These are phyloP conservation scores for Boletus semigastroideus DNA, from an alignment of 1,284 basidiomycete species.

Conservation along the genomic window DNA sequence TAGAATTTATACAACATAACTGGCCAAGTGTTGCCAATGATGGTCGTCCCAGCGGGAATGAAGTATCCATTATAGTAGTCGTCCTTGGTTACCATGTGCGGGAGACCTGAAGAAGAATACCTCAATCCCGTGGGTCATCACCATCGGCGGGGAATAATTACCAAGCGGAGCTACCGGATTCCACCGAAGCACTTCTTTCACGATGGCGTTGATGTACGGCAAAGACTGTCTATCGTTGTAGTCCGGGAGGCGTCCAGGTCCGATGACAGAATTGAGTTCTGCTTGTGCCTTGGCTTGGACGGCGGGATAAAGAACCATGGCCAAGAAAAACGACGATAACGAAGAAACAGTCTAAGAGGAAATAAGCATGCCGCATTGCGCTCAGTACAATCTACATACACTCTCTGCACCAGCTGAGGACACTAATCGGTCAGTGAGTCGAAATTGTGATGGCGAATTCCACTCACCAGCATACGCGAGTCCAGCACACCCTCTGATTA, in stretches of 20 bases:
- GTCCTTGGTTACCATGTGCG: constrained; percentile 44
- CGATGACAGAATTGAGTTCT: constrained; percentile 45
- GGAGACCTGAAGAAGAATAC: constrained; percentile 35
- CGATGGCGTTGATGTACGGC: constrained; percentile 46
- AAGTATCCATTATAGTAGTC: constrained; percentile 40
- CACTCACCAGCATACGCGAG: constrained; percentile 33
- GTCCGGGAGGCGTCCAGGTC: constrained; percentile 43
- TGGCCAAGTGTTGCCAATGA: constrained; percentile 43
- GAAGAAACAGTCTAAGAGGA: constrained; percentile 42
- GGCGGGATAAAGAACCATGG: constrained; percentile 47
- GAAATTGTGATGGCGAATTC: neutral
- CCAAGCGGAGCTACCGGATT: constrained; percentile 51
- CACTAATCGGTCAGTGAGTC: constrained; percentile 15
- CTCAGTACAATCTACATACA: constrained; percentile 14
- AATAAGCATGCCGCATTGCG: constrained; percentile 9
- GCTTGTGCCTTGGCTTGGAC: constrained; percentile 46
- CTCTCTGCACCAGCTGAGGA: constrained; percentile 32
- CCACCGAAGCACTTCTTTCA: constrained; percentile 54
- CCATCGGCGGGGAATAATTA: constrained; percentile 23
- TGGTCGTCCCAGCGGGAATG: constrained; percentile 41
- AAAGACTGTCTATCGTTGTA: constrained; percentile 43
- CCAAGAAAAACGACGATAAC: constrained; percentile 48
- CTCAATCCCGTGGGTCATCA: constrained; percentile 11
- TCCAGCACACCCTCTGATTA: constrained; percentile 32
- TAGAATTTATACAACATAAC: neutral